phyloP scores from a whole-genome alignment of 1,139 yeast species.

The Taphrina pruni region DNA sequence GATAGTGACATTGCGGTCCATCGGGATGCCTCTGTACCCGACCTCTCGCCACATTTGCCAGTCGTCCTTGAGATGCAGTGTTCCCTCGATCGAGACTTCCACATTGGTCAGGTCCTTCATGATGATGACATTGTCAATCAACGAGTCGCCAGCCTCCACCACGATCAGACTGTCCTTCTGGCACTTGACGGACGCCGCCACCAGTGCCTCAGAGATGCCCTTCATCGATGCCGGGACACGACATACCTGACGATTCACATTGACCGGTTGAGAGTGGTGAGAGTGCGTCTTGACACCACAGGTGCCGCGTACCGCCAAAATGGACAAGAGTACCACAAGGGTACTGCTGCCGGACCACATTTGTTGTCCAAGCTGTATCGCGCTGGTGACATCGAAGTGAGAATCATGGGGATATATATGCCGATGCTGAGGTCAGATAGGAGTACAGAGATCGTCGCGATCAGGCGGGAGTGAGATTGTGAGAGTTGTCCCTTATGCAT shows the following conservation, averaged over 20 bases:
- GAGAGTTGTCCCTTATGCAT: too few relatives aligned
- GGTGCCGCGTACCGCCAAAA: background rate
- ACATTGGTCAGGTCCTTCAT: constrained; percentile 16
- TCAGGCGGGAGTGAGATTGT: too few relatives aligned
- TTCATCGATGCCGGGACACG: constrained; percentile 13
- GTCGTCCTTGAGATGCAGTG: constrained; percentile 23
- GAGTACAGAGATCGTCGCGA: too few relatives aligned
- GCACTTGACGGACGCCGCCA: constrained; percentile 3
- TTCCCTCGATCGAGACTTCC: constrained; percentile 18
- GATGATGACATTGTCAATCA: constrained; percentile 24
- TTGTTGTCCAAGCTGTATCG: too few relatives aligned
- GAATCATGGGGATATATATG: too few relatives aligned
- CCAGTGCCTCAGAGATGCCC: constrained; percentile 15
- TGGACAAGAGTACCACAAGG: background rate
- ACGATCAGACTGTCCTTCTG: constrained; percentile 7
- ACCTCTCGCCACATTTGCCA: constrained; percentile 4
- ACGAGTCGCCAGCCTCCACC: constrained; percentile 13
- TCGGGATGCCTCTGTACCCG: constrained; percentile 10
- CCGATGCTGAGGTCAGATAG: too few relatives aligned
- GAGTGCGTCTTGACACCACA: background rate
- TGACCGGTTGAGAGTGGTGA: background rate
- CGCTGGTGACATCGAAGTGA: too few relatives aligned
- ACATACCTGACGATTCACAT: constrained; percentile 5
- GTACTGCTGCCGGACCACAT: constrained; percentile 7
- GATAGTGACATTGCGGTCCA: background rate